Base-by-base conservation (phyloP, 768 basidiomycete genomes). In the Russula foetens region DNA sequence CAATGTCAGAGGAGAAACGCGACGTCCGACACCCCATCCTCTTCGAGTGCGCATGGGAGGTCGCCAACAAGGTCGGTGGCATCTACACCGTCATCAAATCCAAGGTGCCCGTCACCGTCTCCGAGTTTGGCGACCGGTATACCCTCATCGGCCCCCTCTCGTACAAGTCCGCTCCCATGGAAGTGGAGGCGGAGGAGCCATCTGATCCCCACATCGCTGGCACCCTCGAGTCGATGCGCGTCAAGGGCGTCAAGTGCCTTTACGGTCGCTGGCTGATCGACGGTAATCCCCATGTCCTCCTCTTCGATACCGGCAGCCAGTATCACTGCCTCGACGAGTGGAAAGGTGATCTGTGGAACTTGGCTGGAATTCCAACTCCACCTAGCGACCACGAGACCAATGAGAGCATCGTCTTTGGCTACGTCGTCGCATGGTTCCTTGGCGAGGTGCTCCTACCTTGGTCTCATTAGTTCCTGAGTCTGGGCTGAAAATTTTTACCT, bases 71-170 rank as follows among this genome's bases (percentile, higher is more conserved):
- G 75, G 95, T 98, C 73, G 96, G 95, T 67, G 96, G 96, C 63
- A 98, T 98, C 75, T 98, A 98, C 81, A 98, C 96, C 65, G 96
- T 99, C 76, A 97, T 98, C 72, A 98, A 98, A 77, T 98, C 97
- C 53, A 99, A 99, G 72, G 94, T 97, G 58, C 97, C 97, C 56
- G 92, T 99, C 76, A 98, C 97, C 67, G 90, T 95, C 70, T 84
- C 85, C 58, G 97, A 98, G 75, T 98, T 88, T 75, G 94, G 91
- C 69, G 90, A 92, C 75, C 82, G 95, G 69, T 97, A 96, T 77
- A 90, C 86, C 67, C 85, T 99, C 72, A 91, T 99, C 69, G 97
- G 97, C 33, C 97, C 97, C n/a, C 84, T 99, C 64, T 90, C 87
- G 52, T 96, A 98, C 86, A 98, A 98, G 78, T 87, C 91, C 1